Evolutionary conservation across 768 basidiomycete species (phyloP), one percentile per base, ranked within the genome.

Genomic region (Rhodotorula kratochvilovae): DNA sequence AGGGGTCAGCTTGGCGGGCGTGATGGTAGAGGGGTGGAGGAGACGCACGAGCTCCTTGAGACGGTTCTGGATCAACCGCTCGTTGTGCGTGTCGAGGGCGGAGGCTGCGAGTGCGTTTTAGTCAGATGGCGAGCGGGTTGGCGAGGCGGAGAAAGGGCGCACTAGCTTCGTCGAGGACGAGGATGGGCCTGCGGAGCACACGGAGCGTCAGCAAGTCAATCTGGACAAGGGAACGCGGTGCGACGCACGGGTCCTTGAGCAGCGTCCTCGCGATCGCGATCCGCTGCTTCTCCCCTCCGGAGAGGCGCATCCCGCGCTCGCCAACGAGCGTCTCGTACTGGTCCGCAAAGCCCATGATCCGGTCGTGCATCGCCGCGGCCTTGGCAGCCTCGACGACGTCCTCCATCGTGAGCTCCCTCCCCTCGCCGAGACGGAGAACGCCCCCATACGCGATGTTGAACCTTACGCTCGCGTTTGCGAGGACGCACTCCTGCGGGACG

Each of bases 41-140:
- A 39, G 13, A 66, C 76, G 68, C 64, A 89, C 86, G 31, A 93
- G 84, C 73, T 89, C 88, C 71, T 89, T 87, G n/a, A 94, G 83
- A 15, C 91, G 90, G 71, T 88, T 88, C 79, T 93, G 90, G 67
- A 95, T 92, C 76, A 91, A 90, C 67, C 90, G 88, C 80, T 95
- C 92, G 0, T 92, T 93, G 17, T 88, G 87, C 3, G 92, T 93
- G 80, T 96, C 92, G 70, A 96, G 81, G 21, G 92, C 91, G 72
- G 76, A 78, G 15, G 81, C 82, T 71, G 43, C 16, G 11, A 15
- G 33, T 16, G 36, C 21, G 10, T 43, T 17, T 8, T 17, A n/a
- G n/a, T n/a, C n/a, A n/a, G 54, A 66, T 17, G 19, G 48, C 12
- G 33, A 72, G 51, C 17, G n/a, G 45, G 8, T 23, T 17, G 45